Conservation (phyloP, 108 stramenopile species). For the Fragilaria radians region DNA sequence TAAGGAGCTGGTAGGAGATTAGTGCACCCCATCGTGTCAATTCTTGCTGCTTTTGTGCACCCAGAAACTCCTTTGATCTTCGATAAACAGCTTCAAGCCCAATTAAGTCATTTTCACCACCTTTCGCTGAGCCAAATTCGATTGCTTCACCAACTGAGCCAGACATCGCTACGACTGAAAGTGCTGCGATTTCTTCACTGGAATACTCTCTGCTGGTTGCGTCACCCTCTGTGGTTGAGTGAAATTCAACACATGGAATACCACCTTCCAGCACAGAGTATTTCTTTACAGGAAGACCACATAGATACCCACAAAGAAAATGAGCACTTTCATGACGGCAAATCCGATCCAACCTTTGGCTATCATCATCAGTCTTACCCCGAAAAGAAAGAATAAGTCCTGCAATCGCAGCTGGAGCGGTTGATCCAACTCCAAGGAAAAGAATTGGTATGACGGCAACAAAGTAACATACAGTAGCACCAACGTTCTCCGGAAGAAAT, state of each 20-base stretch:
- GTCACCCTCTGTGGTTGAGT: slow-evolving; percentile 21
- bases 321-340: slow-evolving; percentile 82
- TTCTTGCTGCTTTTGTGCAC: slow-evolving; percentile 82
- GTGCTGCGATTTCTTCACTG: slow-evolving; percentile 48
- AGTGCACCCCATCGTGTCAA: slow-evolving; percentile 85
- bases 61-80: slow-evolving; percentile 60
- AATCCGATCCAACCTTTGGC: slow-evolving; percentile 43
- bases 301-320: slow-evolving; percentile 77
- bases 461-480: slow-evolving; percentile 73
- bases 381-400: slow-evolving; percentile 32
- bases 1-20: slow-evolving; percentile 49
- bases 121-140: slow-evolving; percentile 49
- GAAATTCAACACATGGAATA: slow-evolving; percentile 74
- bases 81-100: slow-evolving; percentile 62
- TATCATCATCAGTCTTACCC: slow-evolving; percentile 31
- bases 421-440: slow-evolving; percentile 66
- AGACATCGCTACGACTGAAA: slow-evolving; percentile 73
- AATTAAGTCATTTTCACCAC: slow-evolving; percentile 71
- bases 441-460: slow-evolving; percentile 74
- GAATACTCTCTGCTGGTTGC: slow-evolving; percentile 33
- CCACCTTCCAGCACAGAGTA: slow-evolving; percentile 46
- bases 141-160: slow-evolving; percentile 78
- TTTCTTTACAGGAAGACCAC: slow-evolving; percentile 66
- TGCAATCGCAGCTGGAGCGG: slow-evolving; percentile 70
- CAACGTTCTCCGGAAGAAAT: slow-evolving; percentile 68